These are phyloP conservation scores for Nigrospora sphaerica DNA, from an alignment of 2,329 filamentous ascomycete genomes.

Conservation along the genomic window DNA sequence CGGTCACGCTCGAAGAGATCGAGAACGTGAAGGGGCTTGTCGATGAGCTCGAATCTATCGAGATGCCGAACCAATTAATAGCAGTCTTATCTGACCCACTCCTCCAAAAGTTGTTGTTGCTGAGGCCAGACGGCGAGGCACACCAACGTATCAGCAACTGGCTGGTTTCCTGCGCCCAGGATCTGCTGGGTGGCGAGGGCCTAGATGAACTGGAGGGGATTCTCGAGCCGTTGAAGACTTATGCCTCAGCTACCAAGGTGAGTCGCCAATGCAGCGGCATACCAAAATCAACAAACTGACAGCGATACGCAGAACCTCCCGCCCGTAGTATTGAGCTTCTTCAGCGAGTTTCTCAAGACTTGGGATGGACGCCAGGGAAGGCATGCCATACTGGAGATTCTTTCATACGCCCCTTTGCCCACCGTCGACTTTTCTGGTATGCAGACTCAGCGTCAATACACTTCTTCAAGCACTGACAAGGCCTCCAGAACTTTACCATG, in stretches of 20 bases:
- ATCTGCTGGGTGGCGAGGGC: slow-evolving; percentile 44
- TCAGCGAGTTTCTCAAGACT: slow-evolving; percentile 42
- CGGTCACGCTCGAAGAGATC: slow-evolving; percentile 69
- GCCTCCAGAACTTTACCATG: slow-evolving; percentile 38
- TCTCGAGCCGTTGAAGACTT: slow-evolving; percentile 47
- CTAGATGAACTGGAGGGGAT: slow-evolving; percentile 46
- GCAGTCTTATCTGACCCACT: slow-evolving; percentile 70
- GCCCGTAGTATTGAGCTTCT: slow-evolving; percentile 40
- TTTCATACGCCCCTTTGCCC: slow-evolving; percentile 47
- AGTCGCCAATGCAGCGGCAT: slow-evolving; percentile 6
- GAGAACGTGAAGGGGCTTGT: slow-evolving; percentile 65
- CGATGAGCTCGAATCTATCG: slow-evolving; percentile 66
- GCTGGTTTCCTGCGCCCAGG: slow-evolving; percentile 49
- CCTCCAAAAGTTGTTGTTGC: slow-evolving; percentile 68
- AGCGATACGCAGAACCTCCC: slow-evolving; percentile 32
- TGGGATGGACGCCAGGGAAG: slow-evolving; percentile 57
- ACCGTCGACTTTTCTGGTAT: slow-evolving; percentile 45
- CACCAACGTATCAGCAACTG: slow-evolving; percentile 50
- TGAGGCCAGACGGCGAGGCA: slow-evolving; percentile 48
- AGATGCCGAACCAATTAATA: slow-evolving; percentile 75
- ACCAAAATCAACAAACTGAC: neutral
- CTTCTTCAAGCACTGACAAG: too few relatives aligned
- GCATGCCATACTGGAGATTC: slow-evolving; percentile 48
- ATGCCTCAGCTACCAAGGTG: slow-evolving; percentile 50
- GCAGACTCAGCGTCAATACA: slow-evolving; percentile 1